phyloP scores from a whole-genome alignment of 768 basidiomycete genomes.

The Trametes punicea region DNA sequence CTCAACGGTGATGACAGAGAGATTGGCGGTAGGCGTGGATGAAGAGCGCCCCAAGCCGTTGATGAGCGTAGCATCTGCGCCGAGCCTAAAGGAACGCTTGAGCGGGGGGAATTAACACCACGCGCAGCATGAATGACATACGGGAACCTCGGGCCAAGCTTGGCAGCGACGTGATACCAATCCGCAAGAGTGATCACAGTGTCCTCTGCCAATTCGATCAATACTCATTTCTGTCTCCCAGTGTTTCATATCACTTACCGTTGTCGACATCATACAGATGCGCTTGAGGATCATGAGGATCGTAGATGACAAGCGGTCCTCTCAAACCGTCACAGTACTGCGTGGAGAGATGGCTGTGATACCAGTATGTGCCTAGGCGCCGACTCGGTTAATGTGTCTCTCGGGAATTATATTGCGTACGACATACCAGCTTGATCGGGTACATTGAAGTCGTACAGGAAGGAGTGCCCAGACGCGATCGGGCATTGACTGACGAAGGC shows the following conservation, averaged over 20 bases:
- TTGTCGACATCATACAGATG: conserved; percentile 24
- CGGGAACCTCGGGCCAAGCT: conserved; percentile 2
- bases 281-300: conserved; percentile 21
- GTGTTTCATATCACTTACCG: background rate
- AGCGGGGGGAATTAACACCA: conserved; percentile 12
- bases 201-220: conserved; percentile 25
- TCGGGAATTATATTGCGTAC: background rate
- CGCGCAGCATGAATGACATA: background rate
- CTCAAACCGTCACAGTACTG: conserved; percentile 39
- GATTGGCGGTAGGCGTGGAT: background rate
- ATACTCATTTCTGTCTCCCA: no score
- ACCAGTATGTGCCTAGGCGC: conserved; percentile 26
- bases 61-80: conserved; percentile 24
- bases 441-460: conserved; percentile 35
- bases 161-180: conserved; percentile 32
- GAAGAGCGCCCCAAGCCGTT: conserved; percentile 12
- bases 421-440: conserved; percentile 22
- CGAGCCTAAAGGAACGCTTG: background rate
- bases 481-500: conserved; percentile 41
- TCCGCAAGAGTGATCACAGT: conserved; percentile 44
- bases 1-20: conserved; percentile 18
- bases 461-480: conserved; percentile 33
- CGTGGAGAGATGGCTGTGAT: conserved; percentile 36
- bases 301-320: conserved; percentile 28
- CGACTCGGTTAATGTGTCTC: background rate